These are phyloP conservation scores for Metschnikowia peoriensis DNA, from an alignment of 805 yeast genomes.

Conservation along the genomic window DNA sequence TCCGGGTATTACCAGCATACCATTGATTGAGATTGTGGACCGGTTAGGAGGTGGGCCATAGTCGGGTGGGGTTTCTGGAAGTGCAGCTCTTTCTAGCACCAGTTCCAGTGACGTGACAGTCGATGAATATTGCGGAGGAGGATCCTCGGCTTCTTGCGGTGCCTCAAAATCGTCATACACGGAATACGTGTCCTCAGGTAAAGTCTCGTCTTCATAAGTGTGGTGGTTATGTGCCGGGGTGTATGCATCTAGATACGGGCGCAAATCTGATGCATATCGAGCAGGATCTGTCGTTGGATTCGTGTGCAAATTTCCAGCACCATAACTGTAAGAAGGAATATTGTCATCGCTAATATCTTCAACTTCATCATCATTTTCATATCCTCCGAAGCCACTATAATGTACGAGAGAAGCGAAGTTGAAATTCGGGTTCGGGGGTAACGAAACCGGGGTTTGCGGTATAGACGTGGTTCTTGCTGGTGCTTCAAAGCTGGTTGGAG, in stretches of 20 bases:
- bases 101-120: not conserved
- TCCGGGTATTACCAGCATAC: not conserved
- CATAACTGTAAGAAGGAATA: no score
- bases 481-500: no score
- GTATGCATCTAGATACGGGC: not conserved
- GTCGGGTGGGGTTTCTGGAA: not conserved
- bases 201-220: not conserved
- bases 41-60: constrained; percentile 1
- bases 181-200: not conserved
- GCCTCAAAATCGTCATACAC: not conserved
- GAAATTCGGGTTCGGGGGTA: no score
- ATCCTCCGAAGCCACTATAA: no score
- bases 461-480: no score
- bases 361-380: no score
- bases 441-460: no score
- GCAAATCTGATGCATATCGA: no score
- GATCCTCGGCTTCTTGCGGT: not conserved
- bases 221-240: not conserved
- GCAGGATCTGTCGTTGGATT: no score
- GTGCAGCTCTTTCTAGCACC: not conserved
- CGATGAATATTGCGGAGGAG: not conserved
- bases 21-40: not conserved
- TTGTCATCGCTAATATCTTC: no score
- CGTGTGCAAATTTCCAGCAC: no score
- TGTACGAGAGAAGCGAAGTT: no score